Evolutionary conservation across 441 rosid genomes (phyloP).

Genomic region (Syzygium malaccense): DNA sequence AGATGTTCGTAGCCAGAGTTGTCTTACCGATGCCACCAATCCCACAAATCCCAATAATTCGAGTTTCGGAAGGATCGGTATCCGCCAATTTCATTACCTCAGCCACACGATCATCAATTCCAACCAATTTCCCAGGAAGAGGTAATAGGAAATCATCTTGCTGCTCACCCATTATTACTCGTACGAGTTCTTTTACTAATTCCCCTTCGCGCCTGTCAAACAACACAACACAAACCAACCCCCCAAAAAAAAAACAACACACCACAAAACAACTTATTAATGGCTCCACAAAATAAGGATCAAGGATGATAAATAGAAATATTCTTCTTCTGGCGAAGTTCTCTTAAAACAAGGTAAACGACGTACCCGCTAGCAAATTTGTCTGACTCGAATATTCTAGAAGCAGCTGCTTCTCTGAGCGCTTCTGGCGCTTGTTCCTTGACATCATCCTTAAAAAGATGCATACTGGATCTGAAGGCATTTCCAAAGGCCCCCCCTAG

Average conservation of each 20-base stretch:
- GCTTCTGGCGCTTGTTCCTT: accelerated
- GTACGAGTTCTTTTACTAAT: accelerated
- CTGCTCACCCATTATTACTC: accelerated
- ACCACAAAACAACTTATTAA: too few species aligned
- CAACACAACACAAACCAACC: background rate
- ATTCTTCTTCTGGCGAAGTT: accelerated
- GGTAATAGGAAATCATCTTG: accelerated
- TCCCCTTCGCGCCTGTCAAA: background rate
- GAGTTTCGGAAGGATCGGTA: too few species aligned
- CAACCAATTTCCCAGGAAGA: accelerated
- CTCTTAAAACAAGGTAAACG: accelerated
- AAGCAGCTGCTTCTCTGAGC: accelerated
- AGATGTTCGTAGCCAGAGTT: too few species aligned
- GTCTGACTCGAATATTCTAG: background rate
- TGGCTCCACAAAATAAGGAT: accelerated
- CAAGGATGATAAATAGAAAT: background rate
- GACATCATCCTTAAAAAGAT: accelerated
- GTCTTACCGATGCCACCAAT: too few species aligned
- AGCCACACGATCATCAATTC: too few species aligned
- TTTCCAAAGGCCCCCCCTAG: accelerated
- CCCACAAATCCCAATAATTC: too few species aligned
- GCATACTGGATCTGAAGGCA: accelerated
- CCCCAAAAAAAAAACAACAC: background rate
- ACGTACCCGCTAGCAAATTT: accelerated
- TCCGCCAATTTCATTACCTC: too few species aligned